Evolutionary conservation across 768 basidiomycete genomes (phyloP), one percentile per base, ranked within the genome.

Genomic region (Phanerochaete sordida): DNA sequence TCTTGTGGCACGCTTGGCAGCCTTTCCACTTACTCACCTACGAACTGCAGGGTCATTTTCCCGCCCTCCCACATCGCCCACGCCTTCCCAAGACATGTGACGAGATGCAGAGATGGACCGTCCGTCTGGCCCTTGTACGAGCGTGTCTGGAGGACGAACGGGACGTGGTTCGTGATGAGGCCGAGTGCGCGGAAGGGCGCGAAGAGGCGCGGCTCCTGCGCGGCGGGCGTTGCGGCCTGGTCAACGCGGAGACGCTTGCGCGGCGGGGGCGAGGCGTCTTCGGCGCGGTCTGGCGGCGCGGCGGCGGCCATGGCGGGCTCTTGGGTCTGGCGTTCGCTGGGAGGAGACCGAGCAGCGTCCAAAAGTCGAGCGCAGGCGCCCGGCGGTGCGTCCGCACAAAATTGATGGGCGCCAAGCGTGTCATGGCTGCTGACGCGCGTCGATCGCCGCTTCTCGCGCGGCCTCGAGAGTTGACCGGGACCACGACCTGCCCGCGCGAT

Each of bases 61-160:
- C 87, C 91, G 23, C 93, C 95, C 66, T 97, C 94, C 96, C 96
- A 98, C 68, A 97, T 77, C 19, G 94, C 91, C 95, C 95, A 98
- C 64, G 91, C 84, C 59, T 78, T 84, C 6, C 96, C 95, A 8
- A 98, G 74, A 67, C 91, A 95, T 12, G 93, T 95, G 33, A 97
- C 74, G 45, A 98, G 76, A 62, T 93, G 89, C 59, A 95, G 79
- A 49, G 84, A 83, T 0, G 95, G 94, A 2, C 90, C 91, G 21
- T 89, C 88, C 1, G 91, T 84, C 23, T 92, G 85, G 26, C 92
- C 92, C 70, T 95, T 95, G 68, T 87, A 80, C 0, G 90, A 85
- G 56, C 93, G 84, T 1, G 89, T 86, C 77, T 96, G 94, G 59
- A 98, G 72, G 16, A 89, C 85, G 70, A 96, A 93, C 11, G 95